These are phyloP conservation scores for Pichia norvegensis DNA, from an alignment of 1,139 yeast genomes.

Conservation along the genomic window DNA sequence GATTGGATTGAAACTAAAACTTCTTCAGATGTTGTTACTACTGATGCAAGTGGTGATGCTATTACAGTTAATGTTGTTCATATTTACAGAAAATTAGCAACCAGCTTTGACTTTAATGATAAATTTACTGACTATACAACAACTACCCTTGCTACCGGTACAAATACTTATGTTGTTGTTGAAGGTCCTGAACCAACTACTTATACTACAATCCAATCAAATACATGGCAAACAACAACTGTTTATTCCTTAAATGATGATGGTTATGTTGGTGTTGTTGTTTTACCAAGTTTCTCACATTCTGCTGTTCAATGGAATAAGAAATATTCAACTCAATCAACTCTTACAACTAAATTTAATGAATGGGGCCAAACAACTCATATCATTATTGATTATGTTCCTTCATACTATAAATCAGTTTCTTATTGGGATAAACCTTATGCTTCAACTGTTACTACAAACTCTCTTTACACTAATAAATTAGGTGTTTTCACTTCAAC, in stretches of 20 bases:
- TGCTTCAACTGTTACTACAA: constrained; percentile 1
- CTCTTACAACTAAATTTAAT: background rate
- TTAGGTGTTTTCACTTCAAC: constrained; percentile 3
- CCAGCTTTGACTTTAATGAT: constrained; percentile 1
- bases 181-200: constrained; percentile 3
- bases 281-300: constrained; percentile 2
- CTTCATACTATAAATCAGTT: constrained; percentile 3
- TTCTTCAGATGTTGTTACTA: background rate
- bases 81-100: constrained; percentile 2
- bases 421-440: constrained; percentile 5
- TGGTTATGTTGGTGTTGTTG: constrained; percentile 1
- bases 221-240: background rate
- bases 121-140: background rate
- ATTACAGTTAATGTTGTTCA: constrained; percentile 1
- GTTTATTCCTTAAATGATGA: background rate
- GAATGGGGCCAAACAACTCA: background rate
- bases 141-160: background rate
- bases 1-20: constrained; percentile 1
- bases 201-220: background rate
- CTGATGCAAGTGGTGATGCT: background rate
- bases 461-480: background rate
- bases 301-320: constrained; percentile 3
- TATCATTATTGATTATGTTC: constrained; percentile 2
- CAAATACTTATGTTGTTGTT: constrained; percentile 1
- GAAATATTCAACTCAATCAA: background rate